Conservation (phyloP, 768 basidiomycete genomes). For the Auriscalpium microsporum region DNA sequence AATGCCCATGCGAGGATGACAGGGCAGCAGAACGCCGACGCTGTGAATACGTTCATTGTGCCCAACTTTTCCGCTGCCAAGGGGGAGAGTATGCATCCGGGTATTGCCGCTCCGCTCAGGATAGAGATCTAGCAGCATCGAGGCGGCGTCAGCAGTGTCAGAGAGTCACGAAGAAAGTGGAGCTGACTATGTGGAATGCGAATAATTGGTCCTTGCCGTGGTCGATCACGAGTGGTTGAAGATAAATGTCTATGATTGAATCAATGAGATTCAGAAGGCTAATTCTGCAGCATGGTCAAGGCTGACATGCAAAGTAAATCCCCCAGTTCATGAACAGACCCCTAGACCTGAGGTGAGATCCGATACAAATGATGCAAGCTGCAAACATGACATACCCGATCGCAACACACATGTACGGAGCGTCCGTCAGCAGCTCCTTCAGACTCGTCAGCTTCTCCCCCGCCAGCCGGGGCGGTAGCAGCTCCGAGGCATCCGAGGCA, state of each 20-base stretch:
- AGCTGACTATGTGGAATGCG: conserved; percentile 17
- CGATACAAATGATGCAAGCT: not conserved
- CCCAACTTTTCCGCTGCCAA: too few species aligned
- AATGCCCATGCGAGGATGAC: too few species aligned
- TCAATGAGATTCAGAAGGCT: conserved; percentile 17
- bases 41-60: too few species aligned
- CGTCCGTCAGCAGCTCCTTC: conserved; percentile 11
- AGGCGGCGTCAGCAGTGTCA: conserved; percentile 5
- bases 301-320: conserved; percentile 19
- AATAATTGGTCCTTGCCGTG: conserved; percentile 13
- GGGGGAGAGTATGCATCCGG: conserved; percentile 25
- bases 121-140: conserved; percentile 32
- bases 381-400: conserved; percentile 7
- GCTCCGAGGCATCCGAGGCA: conserved; percentile 11
- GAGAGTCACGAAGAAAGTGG: not conserved
- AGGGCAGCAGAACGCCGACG: too few species aligned
- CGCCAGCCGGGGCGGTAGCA: conserved; percentile 1
- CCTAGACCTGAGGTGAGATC: not conserved
- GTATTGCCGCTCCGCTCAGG: conserved; percentile 44
- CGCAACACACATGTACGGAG: conserved; percentile 13
- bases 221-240: conserved; percentile 16
- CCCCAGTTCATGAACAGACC: conserved; percentile 12
- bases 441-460: conserved; percentile 1
- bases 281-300: not conserved
- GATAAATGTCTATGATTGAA: conserved; percentile 15